A percentile compares a stretch with the other conserved stretches of the same genome.
phyloP scores from a whole-genome alignment of 148 eudicot species.

The Amaranthus cruentus region DNA sequence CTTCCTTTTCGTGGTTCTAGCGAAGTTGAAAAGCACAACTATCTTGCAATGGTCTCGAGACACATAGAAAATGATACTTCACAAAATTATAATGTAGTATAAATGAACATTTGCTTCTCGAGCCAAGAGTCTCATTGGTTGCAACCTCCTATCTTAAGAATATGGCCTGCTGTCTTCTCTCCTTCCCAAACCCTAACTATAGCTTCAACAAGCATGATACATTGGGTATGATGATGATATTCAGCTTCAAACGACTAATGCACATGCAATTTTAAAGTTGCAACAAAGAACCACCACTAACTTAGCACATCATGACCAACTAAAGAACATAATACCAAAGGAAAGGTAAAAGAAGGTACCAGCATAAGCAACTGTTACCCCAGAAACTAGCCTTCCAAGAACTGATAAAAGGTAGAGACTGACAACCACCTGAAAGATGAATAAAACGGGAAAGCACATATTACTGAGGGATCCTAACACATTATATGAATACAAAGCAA shows the following conservation, averaged over 20 bases:
- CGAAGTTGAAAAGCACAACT: neutral
- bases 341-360: conserved; percentile 36
- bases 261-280: neutral
- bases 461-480: too few species aligned
- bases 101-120: too few species aligned
- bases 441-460: neutral
- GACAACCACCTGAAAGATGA: conserved; percentile 54
- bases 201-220: too few species aligned
- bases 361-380: conserved; percentile 80
- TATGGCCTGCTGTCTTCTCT: too few species aligned
- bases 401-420: conserved; percentile 71
- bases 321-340: neutral
- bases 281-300: neutral
- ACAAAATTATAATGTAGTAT: too few species aligned
- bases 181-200: too few species aligned
- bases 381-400: conserved; percentile 78
- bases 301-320: neutral
- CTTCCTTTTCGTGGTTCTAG: too few species aligned
- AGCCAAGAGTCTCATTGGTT: too few species aligned
- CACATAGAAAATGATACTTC: too few species aligned
- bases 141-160: too few species aligned
- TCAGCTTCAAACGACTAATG: neutral
- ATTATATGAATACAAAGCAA: too few species aligned
- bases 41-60: neutral
- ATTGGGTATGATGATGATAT: neutral